Base-by-base conservation (phyloP, 2,329 filamentous ascomycete genomes). In the Penicillium brasilianum region DNA sequence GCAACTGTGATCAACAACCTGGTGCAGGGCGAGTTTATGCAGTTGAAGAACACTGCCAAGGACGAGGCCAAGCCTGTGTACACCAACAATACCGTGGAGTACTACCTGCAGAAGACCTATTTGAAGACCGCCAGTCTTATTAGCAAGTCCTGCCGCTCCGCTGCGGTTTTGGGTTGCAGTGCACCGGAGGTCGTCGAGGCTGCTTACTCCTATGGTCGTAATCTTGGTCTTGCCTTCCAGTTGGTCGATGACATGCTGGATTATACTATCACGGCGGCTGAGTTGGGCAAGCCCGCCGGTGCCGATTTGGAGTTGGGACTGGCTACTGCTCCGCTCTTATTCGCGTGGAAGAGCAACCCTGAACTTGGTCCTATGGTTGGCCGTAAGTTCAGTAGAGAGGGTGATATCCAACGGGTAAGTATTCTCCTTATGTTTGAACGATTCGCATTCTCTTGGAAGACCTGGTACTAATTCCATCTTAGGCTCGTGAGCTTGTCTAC, bases 21-120 rank as follows among this genome's bases (percentile, higher is more conserved):
- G 28, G 93, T 99, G 20, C 95, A 99, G 80, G 95, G 95, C 73
- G 95, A 99, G 79, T 98, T 99, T 82, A 99, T 99, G 95, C 95
- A 99, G 82, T 83, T 99, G 70, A 96, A 97, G 81, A 99, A 99
- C 78, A 98, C 95, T 1, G 91, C 91, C 49, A 84, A 87, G 66
- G 94, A 97, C 75, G 94, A 98, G 82, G 84, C 86, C 66, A 89
- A 91, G 68, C 94, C 94, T 0, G 81, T 85, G 10, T 98, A 91
- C 86, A 95, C 90, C 1, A 92, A 97, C 72, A 91, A 97, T 56
- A 91, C 93, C 1, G 85, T 99, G 63, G 86, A 88, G 28, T 98
- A 99, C 80, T 99, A 99, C 76, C 83, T 99, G 54, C 92, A 97
- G 75, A 99, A 99, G 84, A 99, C 95, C 30, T 99, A 99, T 74